Conservation (phyloP, 148 eudicot species). For the Talinum fruticosum region DNA sequence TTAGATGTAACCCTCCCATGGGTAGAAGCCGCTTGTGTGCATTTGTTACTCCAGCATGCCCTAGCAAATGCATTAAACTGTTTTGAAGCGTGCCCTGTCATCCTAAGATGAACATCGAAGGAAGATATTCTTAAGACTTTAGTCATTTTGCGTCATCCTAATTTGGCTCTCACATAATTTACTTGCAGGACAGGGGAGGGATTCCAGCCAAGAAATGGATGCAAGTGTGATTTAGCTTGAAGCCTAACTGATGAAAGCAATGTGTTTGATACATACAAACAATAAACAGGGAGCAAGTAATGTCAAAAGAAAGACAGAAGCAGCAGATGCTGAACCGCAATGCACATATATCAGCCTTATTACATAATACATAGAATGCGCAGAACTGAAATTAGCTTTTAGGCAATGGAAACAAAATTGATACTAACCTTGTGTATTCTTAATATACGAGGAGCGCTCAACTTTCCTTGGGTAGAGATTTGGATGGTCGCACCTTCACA, state of each 20-base stretch:
- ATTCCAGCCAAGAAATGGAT: neutral
- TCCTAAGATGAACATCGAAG: neutral
- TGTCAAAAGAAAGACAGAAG: neutral
- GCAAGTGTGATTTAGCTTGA: neutral
- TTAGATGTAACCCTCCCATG: neutral
- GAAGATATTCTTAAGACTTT: neutral
- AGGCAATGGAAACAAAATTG: neutral
- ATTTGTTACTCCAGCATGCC: neutral
- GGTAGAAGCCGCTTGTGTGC: neutral
- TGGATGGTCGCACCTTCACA: slow-evolving; percentile 82
- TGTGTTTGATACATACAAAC: neutral
- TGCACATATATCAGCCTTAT: neutral
- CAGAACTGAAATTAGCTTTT: neutral
- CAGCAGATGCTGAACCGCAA: neutral
- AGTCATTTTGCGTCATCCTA: neutral
- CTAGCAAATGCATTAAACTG: neutral
- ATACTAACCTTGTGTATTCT: slow-evolving; percentile 83
- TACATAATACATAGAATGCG: slow-evolving; percentile 5
- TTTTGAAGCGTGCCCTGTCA: too few relatives aligned
- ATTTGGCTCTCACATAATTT: neutral
- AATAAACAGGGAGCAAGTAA: neutral
- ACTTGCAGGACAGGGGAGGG: neutral
- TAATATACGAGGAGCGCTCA: slow-evolving; percentile 98
- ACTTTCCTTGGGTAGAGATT: slow-evolving; percentile 89
- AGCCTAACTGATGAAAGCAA: neutral